Conservation (phyloP, 148 eudicot species). For the Gaultheria prostrata region DNA sequence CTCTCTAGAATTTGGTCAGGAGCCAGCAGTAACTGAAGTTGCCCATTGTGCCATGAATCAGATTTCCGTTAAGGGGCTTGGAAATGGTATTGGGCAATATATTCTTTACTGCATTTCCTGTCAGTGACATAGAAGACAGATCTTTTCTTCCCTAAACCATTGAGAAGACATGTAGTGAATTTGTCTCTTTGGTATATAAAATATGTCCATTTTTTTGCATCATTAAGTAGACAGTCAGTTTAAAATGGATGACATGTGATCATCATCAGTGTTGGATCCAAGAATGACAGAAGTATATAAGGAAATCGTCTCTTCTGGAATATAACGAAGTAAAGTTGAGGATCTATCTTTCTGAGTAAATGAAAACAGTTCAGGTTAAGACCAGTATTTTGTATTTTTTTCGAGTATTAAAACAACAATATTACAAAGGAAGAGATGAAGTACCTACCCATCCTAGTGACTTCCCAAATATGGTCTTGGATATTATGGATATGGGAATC, state of each 20-base stretch:
- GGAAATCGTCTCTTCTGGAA: neutral
- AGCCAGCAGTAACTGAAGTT: neutral
- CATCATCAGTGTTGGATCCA: conserved; percentile 1
- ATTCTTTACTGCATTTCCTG: neutral
- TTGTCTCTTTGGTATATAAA: neutral
- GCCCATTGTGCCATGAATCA: neutral
- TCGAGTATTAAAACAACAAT: neutral
- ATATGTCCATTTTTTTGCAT: neutral
- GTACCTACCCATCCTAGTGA: neutral
- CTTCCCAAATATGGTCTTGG: neutral
- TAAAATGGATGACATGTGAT: neutral
- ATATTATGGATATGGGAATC: neutral
- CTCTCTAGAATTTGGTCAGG: neutral
- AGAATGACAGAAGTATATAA: neutral
- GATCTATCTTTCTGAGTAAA: neutral
- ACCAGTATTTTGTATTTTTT: neutral
- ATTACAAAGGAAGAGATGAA: neutral
- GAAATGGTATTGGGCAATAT: neutral
- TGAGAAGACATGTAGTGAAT: neutral
- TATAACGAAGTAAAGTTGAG: neutral
- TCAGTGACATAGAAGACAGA: neutral
- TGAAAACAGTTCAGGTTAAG: neutral
- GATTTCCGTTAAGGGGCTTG: neutral
- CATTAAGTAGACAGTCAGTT: neutral
- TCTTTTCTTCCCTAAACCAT: neutral